Base-by-base conservation (phyloP, 2,329 filamentous ascomycete genomes). In the Tolypocladium guangdongense region DNA sequence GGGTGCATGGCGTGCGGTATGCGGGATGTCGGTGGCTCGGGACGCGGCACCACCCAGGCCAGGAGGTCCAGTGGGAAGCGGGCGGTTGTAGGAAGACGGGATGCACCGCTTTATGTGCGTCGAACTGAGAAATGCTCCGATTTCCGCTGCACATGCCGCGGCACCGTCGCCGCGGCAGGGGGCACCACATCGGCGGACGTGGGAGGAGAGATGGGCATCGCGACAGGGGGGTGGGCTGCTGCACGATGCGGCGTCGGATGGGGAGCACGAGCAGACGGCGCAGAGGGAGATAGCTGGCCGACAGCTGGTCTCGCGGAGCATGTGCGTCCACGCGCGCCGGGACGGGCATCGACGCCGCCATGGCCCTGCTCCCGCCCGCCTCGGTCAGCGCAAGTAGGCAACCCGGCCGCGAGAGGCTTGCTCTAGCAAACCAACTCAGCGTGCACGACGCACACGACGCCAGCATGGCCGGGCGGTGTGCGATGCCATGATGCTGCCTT, bases 21-120 rank as follows among this genome's bases (percentile, higher is more conserved):
- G 14, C 33, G 33, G 33, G 3, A 32, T n/a, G 16, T 30, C 30
- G 43, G 27, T 27, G 32, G 18, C 27, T 12, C 27, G 27, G 27
- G 27, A 32, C 10, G 22, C 43, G 10, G 18, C 27, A 46, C n/a
- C 43, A 46, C 20, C 43, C 18, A 32, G 18, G 4, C 7, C 27
- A 46, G 18, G 41, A 46, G 43, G 24, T 32, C 18, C 43, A 16
- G 43, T 32, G 18, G 27, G 8, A 30, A 32, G 43, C n/a, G 12
- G 4, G 16, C 43, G 18, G 18, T 10, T 12, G 16, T 16, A 46
- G 8, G 12, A 20, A 22, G 36, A 41, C 49, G 49, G 49, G 49
- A 43, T 5, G 49, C 49, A 43, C 49, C 8, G 27, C 37, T 51
- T 51, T 51, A 51, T 51, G 49, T 51, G 52, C 27, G 37, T 32